Evolutionary conservation across 345 rosid species (phyloP), one percentile per base, ranked within the genome.

Genomic region (Melaleuca alternifolia): DNA sequence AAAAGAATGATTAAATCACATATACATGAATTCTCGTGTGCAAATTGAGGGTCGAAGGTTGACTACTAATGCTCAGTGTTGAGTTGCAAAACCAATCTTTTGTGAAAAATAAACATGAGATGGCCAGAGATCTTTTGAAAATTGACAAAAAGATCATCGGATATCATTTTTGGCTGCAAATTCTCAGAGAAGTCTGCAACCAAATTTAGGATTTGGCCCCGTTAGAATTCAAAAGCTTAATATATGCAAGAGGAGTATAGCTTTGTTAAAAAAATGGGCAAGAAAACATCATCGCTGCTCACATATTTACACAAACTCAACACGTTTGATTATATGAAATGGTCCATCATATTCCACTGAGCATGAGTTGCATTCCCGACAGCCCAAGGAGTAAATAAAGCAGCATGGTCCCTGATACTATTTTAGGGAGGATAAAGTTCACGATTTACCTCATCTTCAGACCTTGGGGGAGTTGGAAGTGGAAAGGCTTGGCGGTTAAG

Each of bases 401-500:
- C 65, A 44, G 86, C 48, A 71, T 10, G 48, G 79, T 71, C 48
- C 79, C 79, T 51, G 46, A 54, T 51, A 65, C 23, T 28, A 41
- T 83, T 48, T 77, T 23, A 14, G 37, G 65, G 51, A 50, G 84
- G 28, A 57, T 71, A 48, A 54, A 75, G 50, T 52, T 82, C 84
- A 90, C 54, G 82, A 83, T 89, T 93, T 92, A 96, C 99, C 98
- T 95, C 98, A 51, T 96, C 98, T 91, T 97, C 99, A 54, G 97
- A 93, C 92, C 95, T 93, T 28, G 98, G 97, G 1, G 99, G 97
- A 23, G 98, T 96, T 54, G 97, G 93, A 83, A 97, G 96, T 28
- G 99, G 95, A 89, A 95, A 93, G 54, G 99, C 97, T 88, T 95
- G 96, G 54, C 98, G 99, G 90, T 95, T 97, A 87, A 97, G 93